Base-by-base conservation (phyloP, 306 rosid species). In the Trifolium repens region DNA sequence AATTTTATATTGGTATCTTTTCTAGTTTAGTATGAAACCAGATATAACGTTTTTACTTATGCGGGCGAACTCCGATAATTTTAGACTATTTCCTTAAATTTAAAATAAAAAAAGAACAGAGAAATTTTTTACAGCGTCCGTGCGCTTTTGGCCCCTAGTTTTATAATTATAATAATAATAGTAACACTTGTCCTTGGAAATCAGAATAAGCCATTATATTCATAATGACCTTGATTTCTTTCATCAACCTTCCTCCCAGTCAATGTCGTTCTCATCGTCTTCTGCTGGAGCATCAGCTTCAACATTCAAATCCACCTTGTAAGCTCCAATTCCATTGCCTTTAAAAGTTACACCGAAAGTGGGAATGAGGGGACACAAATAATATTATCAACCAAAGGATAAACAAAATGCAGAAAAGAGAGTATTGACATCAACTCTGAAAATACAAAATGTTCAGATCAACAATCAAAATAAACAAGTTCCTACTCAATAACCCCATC, bases 221-320 rank as follows among this genome's bases (percentile, higher is more conserved):
- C 67, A 55, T 12, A 58, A 62, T 68, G 59, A 61, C 44, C 44
- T 34, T 47, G 11, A 42, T 30, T 17, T 26, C 39, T 22, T 37
- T 67, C 83, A 79, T 82, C 64, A 93, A 64, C 96, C 93, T 85
- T 93, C 98, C 89, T 93, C 98, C 98, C 98, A 91, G 79, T 93
- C 97, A 22, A 93, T 79, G 17, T 88, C 88, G 39, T 90, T 88
- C 34, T 90, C 88, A 1, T 82, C 90, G 1, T 84, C 90, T 0
- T 89, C 93, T 24, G 89, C 88, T 14, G 79, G 87, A 44, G 84
- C 72, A 52, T 88, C 91, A 19, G 93, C 97, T 79, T 88, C 85
- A 37, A 91, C 82, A 67, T 93, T 93, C 91, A 93, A 85, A 86
- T 93, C 98, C 37, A 89, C 97, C 87, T 78, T 93, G 87, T 78